A percentile compares a stretch with the other conserved stretches of the same genome.
Conservation (phyloP, 345 rosid genomes). For the Trapa incisa region DNA sequence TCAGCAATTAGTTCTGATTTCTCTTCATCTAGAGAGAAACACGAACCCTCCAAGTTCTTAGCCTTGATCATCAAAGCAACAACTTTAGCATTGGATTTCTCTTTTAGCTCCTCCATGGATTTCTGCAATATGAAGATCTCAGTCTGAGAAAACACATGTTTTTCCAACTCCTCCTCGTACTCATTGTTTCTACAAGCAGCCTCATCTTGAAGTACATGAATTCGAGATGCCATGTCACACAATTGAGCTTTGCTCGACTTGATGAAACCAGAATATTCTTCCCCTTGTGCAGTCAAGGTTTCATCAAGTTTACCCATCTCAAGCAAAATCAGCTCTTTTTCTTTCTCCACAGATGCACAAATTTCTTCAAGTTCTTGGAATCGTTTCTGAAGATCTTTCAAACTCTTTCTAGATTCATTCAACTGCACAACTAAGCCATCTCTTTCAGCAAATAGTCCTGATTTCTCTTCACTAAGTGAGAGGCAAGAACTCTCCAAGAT, state of each 20-base stretch:
- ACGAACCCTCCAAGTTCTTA: conserved; percentile 48
- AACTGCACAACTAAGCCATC: conserved; percentile 46
- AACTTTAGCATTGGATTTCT: too few species aligned
- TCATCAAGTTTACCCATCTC: conserved; percentile 42
- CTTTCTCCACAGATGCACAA: conserved; percentile 33
- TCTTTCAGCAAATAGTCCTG: conserved; percentile 30
- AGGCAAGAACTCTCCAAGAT: conserved; percentile 44
- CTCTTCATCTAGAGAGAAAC: conserved; percentile 44
- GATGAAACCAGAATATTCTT: conserved; percentile 38
- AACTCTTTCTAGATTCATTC: conserved; percentile 32
- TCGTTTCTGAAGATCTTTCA: conserved; percentile 46
- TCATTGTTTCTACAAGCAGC: conserved; percentile 41
- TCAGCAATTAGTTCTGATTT: conserved; percentile 38
- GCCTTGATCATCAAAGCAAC: too few species aligned
- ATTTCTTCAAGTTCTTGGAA: conserved; percentile 35
- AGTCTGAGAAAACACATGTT: conserved; percentile 39
- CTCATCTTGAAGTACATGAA: conserved; percentile 46
- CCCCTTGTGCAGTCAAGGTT: conserved; percentile 39
- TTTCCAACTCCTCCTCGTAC: conserved; percentile 55
- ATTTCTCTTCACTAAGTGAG: conserved; percentile 34
- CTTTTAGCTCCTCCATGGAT: too few species aligned
- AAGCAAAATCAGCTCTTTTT: conserved; percentile 37
- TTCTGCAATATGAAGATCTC: too few species aligned
- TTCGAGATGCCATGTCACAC: conserved; percentile 44
- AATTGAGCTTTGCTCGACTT: conserved; percentile 27